Percentiles rank a stretch among this genome's conserved stretches.
Conservation (phyloP, 2,329 filamentous ascomycete species). For the Fusarium sp. region DNA sequence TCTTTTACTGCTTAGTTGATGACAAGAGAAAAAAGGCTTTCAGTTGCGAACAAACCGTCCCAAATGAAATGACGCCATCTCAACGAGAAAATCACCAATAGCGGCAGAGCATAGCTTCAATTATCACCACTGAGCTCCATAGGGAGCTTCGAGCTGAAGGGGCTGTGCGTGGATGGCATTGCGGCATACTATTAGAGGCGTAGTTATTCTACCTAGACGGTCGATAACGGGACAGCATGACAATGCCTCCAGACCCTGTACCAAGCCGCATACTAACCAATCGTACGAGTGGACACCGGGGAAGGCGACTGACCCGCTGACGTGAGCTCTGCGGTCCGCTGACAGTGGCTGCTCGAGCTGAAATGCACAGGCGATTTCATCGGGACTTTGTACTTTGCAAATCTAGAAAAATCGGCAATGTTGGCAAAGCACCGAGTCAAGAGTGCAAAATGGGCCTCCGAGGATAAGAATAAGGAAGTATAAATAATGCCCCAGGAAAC, state of each 20-base stretch:
- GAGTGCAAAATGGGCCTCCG: neutral
- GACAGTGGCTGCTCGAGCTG: neutral
- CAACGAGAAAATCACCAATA: neutral
- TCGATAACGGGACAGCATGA: neutral
- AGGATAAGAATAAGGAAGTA: neutral
- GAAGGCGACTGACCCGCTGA: slow-evolving; percentile 1
- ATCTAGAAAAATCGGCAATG: neutral
- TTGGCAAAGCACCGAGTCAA: neutral
- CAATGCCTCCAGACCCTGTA: no score
- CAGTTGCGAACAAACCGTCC: neutral
- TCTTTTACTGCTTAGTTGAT: neutral
- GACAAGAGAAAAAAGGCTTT: neutral
- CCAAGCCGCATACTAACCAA: neutral
- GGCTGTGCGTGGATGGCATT: neutral
- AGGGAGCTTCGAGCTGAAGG: neutral
- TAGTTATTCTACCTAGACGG: no score
- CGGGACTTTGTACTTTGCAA: neutral
- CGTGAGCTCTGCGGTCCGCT: neutral
- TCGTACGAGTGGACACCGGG: neutral
- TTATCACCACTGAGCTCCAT: neutral
- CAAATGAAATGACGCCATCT: neutral
- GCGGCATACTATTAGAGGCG: neutral
- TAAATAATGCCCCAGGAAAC: neutral
- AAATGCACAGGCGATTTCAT: neutral
- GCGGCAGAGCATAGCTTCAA: neutral